Evolutionary conservation across 345 rosid genomes (phyloP).

Genomic region (Streptanthus diversifolius): DNA sequence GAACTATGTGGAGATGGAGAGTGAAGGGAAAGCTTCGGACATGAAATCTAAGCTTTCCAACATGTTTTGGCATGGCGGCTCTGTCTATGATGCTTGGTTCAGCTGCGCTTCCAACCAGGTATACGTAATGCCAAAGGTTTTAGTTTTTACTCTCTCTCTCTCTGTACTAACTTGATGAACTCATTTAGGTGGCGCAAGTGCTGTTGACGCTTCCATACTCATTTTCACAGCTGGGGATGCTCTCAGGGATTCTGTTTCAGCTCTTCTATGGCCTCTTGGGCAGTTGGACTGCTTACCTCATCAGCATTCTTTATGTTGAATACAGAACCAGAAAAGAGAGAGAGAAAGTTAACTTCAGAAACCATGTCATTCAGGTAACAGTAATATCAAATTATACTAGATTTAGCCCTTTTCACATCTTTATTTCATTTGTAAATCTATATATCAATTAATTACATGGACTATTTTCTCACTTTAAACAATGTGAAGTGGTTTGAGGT

Average conservation of each 20-base stretch:
- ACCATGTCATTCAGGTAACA: slow-evolving; percentile 92
- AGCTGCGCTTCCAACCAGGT: slow-evolving; percentile 99
- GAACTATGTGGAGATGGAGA: slow-evolving; percentile 93
- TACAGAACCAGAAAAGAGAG: slow-evolving; percentile 95
- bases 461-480: not conserved
- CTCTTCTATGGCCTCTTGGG: slow-evolving; percentile 89
- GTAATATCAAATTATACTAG: not conserved
- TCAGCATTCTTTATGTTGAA: slow-evolving; percentile 89
- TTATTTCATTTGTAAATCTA: not conserved
- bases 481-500: slow-evolving; percentile 87
- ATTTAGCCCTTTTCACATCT: not conserved
- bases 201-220: slow-evolving; percentile 95
- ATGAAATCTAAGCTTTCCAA: slow-evolving; percentile 62
- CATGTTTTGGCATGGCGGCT: slow-evolving; percentile 95
- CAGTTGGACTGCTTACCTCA: slow-evolving; percentile 98
- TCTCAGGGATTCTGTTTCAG: slow-evolving; percentile 90
- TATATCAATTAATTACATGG: not conserved
- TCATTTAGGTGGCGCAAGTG: slow-evolving; percentile 94
- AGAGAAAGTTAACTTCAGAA: slow-evolving; percentile 95
- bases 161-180: not conserved
- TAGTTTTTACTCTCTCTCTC: not conserved
- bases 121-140: not conserved
- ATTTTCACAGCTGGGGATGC: slow-evolving; percentile 96
- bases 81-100: slow-evolving; percentile 97
- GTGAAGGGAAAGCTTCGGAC: slow-evolving; percentile 57